These are phyloP conservation scores for Pseudonectria foliicola DNA, from an alignment of 2,329 filamentous ascomycete species.

Conservation along the genomic window DNA sequence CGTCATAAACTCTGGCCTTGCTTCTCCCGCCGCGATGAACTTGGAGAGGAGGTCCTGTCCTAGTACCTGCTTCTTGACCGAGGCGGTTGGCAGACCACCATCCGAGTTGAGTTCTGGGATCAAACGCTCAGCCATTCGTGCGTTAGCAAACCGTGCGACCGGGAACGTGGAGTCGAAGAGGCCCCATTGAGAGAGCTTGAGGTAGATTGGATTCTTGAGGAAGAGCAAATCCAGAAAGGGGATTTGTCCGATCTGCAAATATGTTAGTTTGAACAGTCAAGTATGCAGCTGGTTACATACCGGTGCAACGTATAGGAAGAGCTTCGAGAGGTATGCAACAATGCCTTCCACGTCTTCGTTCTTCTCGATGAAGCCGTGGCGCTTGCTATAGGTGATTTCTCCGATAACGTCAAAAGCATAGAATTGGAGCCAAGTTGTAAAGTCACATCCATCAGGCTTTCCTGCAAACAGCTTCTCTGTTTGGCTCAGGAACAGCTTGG, in stretches of 20 bases:
- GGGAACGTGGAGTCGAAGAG: constrained; percentile 63
- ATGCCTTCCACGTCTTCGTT: constrained; percentile 72
- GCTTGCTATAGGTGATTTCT: constrained; percentile 68
- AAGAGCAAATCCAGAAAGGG: constrained; percentile 62
- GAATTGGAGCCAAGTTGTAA: constrained; percentile 68
- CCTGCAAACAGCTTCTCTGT: constrained; percentile 49
- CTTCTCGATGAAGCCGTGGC: constrained; percentile 67
- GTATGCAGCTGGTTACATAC: too few species aligned
- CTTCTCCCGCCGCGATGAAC: constrained; percentile 61
- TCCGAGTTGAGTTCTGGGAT: constrained; percentile 31
- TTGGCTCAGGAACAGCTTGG: constrained; percentile 60
- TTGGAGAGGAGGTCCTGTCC: constrained; percentile 61
- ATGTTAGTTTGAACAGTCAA: too few species aligned
- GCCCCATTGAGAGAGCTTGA: constrained; percentile 60
- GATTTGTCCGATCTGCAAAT: constrained; percentile 72
- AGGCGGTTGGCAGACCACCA: constrained; percentile 25
- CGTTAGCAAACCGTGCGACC: constrained; percentile 64
- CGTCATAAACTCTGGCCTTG: constrained; percentile 64
- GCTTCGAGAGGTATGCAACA: constrained; percentile 52
- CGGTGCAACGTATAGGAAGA: constrained; percentile 66
- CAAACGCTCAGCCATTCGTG: constrained; percentile 59
- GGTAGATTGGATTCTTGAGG: constrained; percentile 67
- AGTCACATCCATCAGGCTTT: constrained; percentile 39
- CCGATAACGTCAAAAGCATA: constrained; percentile 80
- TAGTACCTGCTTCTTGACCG: constrained; percentile 29